Percentiles rank a stretch among this genome's conserved stretches.
Conservation (phyloP, 371 early-diverging fungal genomes). For the Rhizopus microsporus region DNA sequence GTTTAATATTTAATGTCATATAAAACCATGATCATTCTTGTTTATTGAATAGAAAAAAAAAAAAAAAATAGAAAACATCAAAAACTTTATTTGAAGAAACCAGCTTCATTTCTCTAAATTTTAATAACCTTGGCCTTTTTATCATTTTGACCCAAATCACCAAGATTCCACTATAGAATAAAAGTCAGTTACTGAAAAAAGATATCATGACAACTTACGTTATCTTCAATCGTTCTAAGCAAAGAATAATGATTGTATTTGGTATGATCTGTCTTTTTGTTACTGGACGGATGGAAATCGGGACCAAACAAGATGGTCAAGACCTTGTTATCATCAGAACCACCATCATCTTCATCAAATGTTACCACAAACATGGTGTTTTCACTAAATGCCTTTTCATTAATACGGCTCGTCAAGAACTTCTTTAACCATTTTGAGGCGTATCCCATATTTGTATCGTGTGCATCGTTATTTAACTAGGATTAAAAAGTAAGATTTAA, state of each 20-base stretch:
- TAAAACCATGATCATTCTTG: not conserved
- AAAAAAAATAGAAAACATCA: not conserved
- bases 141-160: slow-evolving; percentile 54
- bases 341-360: slow-evolving; percentile 52
- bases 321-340: slow-evolving; percentile 48
- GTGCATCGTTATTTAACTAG: slow-evolving; percentile 57
- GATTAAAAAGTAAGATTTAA: not conserved
- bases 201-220: slow-evolving; percentile 16
- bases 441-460: slow-evolving; percentile 53
- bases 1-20: slow-evolving; percentile 2
- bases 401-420: slow-evolving; percentile 58
- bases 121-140: slow-evolving; percentile 19
- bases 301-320: slow-evolving; percentile 55
- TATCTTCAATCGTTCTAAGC: slow-evolving; percentile 61
- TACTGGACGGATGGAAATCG: slow-evolving; percentile 34
- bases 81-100: not conserved
- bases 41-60: not conserved
- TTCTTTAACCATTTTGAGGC: slow-evolving; percentile 59
- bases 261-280: slow-evolving; percentile 44
- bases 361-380: slow-evolving; percentile 59
- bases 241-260: slow-evolving; percentile 65
- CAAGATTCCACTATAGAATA: slow-evolving; percentile 47
- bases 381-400: slow-evolving; percentile 42
- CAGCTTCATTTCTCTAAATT: not conserved
- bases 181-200: not conserved